These are phyloP conservation scores for Dryas drummondii DNA, from an alignment of 306 rosid species.

Conservation along the genomic window DNA sequence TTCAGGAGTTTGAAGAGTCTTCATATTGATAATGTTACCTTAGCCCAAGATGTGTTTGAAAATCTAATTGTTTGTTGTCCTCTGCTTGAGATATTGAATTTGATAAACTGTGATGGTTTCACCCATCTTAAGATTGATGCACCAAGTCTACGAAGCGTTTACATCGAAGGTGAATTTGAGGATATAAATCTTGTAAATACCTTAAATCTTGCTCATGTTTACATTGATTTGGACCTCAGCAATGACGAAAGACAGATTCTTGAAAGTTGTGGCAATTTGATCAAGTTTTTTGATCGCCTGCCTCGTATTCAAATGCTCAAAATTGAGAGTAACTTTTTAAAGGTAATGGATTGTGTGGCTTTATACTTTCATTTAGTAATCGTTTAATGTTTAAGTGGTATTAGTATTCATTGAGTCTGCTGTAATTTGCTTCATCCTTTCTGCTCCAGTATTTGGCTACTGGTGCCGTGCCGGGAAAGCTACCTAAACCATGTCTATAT, in stretches of 20 bases:
- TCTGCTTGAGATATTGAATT: slow-evolving; percentile 41
- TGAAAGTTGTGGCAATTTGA: slow-evolving; percentile 38
- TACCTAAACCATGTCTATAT: slow-evolving; percentile 27
- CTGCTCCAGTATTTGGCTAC: too few relatives aligned
- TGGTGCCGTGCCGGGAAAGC: slow-evolving; percentile 4
- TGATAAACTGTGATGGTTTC: slow-evolving; percentile 53
- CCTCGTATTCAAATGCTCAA: slow-evolving; percentile 47
- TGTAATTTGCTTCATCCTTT: too few relatives aligned
- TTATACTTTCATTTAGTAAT: background rate
- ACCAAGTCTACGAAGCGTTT: slow-evolving; percentile 44
- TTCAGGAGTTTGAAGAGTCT: slow-evolving; percentile 53
- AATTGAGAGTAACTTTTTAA: slow-evolving; percentile 45
- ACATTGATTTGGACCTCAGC: slow-evolving; percentile 38
- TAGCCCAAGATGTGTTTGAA: slow-evolving; percentile 48
- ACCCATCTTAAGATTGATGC: slow-evolving; percentile 40
- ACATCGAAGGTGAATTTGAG: slow-evolving; percentile 47
- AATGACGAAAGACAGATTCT: slow-evolving; percentile 25
- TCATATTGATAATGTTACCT: slow-evolving; percentile 47
- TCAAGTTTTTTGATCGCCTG: slow-evolving; percentile 43
- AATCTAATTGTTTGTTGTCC: slow-evolving; percentile 44
- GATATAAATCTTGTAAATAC: slow-evolving; percentile 43
- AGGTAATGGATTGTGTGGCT: slow-evolving; percentile 32
- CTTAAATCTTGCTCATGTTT: slow-evolving; percentile 42
- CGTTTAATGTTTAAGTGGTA: background rate
- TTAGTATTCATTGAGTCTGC: background rate